Conservation (phyloP, 1,284 basidiomycete species). For the Malassezia furfur region DNA sequence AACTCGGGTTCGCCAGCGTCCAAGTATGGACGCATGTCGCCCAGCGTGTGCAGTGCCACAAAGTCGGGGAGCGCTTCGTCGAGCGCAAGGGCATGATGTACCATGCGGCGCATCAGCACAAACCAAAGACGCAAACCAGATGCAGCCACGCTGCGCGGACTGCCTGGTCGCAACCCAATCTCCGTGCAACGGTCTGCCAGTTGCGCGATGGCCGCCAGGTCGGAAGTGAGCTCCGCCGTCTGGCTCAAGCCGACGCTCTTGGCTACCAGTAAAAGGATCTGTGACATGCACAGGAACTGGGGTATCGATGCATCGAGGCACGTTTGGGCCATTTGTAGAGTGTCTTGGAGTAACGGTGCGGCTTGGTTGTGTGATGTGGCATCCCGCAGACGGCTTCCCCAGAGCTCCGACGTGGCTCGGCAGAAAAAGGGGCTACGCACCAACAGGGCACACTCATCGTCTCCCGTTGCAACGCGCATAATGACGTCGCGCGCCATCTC, state of each 20-base stretch:
- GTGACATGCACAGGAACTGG: not conserved
- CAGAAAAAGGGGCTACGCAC: not conserved
- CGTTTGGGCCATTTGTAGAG: not conserved
- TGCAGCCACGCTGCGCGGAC: not conserved
- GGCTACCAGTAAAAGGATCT: not conserved
- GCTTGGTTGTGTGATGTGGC: not conserved
- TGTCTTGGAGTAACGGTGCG: not conserved
- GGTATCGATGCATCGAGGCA: not conserved
- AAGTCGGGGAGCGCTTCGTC: not conserved
- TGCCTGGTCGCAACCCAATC: not conserved
- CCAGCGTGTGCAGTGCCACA: not conserved
- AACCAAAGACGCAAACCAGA: not conserved
- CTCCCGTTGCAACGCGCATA: not conserved
- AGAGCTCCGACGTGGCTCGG: not conserved
- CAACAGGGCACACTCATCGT: not conserved
- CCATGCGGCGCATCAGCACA: not conserved
- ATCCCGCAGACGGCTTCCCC: not conserved
- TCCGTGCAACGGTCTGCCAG: not conserved
- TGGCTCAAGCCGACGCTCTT: not conserved
- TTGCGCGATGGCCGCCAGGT: not conserved
- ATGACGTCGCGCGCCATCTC: not conserved
- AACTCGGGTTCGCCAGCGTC: not conserved
- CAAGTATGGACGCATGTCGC: not conserved
- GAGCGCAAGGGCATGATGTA: not conserved
- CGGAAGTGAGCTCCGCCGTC: not conserved